Evolutionary conservation across 164 flowering plant genomes (phyloP), one percentile per base, ranked within the genome.

Genomic region (Malania oleifera): DNA sequence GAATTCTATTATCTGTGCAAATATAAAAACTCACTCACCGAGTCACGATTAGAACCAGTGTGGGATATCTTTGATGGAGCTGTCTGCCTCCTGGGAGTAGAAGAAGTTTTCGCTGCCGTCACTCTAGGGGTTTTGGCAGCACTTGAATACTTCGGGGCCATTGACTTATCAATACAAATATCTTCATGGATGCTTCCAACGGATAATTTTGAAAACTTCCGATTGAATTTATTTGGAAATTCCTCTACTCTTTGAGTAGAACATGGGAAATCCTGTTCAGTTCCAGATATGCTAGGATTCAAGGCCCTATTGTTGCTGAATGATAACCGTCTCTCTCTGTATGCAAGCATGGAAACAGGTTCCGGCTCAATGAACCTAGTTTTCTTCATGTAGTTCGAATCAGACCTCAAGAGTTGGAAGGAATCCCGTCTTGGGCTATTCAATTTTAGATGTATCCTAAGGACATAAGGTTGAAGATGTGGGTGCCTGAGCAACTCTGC

Each of bases 401-500:
- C 79, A 25, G 85, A 67, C 76, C 76, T 67, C 37, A 51, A 67
- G n/a, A 52, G 37, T 2, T 90, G 68, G 31, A 86, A 62, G 11
- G 79, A 57, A 57, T 66, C 74, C 20, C 78, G 66, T 45, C 81
- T 71, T 6, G 93, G 93, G 66, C 68, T 80, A 56, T 75, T 84
- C 48, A 62, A 47, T 66, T 82, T 85, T 26, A 79, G 78, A 71
- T 89, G 85, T 57, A 91, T 55, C 74, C 78, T 81, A 8, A 80
- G 77, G 59, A 95, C 73, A 72, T 80, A 67, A 35, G 89, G 81
- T 67, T 86, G 95, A 67, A 95, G 95, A 58, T 73, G 86, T 24
- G 91, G 89, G 57, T 88, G 91, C 65, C 76, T 67, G 24, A 95
- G 96, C 52, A 95, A 78, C 68, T 95, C 97, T 14, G 87, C 80